Conservation (phyloP, 257 asterid genomes). For the Sherardia arvensis region DNA sequence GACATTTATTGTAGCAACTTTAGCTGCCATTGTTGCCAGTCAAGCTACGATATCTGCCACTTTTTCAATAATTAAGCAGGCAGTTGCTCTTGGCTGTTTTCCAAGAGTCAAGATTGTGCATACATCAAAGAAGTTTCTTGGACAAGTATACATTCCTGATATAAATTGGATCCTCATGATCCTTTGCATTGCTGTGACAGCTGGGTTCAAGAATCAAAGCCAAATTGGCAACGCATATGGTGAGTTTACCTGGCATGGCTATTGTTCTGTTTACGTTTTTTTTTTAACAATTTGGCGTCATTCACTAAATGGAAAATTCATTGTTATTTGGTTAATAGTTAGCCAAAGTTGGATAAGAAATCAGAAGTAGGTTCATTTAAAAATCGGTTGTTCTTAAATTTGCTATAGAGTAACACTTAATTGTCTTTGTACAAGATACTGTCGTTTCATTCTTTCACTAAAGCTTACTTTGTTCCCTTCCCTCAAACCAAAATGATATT, state of each 20-base stretch:
- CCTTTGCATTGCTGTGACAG: conserved; percentile 93
- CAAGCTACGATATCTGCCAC: conserved; percentile 95
- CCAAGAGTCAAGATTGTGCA: conserved; percentile 97
- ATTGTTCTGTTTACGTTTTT: neutral
- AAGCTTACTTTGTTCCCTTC: neutral
- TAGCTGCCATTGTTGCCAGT: conserved; percentile 94
- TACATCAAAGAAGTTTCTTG: conserved; percentile 82
- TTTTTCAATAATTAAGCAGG: conserved; percentile 94
- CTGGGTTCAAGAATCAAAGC: conserved; percentile 89
- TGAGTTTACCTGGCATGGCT: conserved; percentile 15
- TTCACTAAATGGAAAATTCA: neutral
- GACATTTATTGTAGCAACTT: conserved; percentile 68
- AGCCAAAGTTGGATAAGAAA: conserved; percentile 1
- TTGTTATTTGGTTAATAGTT: neutral
- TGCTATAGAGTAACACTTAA: neutral
- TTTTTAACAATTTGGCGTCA: neutral
- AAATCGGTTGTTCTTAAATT: neutral
- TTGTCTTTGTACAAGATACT: too few species aligned
- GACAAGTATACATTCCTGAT: conserved; percentile 91
- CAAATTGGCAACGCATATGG: conserved; percentile 98
- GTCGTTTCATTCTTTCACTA: neutral
- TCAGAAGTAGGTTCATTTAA: neutral
- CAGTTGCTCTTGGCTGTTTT: conserved; percentile 88
- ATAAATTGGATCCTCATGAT: conserved; percentile 94
- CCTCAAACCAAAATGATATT: neutral